A percentile compares a stretch with the other conserved stretches of the same genome.
These are phyloP conservation scores for Perkinsus chesapeaki DNA, from an alignment of 169 alveolate genomes.

Conservation along the genomic window DNA sequence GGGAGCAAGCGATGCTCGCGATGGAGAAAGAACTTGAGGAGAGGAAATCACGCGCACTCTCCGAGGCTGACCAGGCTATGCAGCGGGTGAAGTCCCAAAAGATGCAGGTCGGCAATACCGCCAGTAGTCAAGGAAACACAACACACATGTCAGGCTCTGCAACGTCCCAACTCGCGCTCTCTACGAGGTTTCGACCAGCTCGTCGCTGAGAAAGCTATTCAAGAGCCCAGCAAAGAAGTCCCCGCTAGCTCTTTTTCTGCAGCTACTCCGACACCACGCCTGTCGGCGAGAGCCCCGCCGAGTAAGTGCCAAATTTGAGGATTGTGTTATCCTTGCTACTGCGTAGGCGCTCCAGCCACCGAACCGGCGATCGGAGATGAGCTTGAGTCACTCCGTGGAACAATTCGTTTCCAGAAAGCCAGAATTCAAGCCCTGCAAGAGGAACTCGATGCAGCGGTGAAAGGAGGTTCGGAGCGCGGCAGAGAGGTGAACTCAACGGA, in stretches of 20 bases:
- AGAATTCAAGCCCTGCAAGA: conserved; percentile 53
- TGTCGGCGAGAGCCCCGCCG: too few relatives aligned
- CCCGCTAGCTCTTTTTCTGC: too few relatives aligned
- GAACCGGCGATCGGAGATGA: neutral
- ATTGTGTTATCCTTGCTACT: too few relatives aligned
- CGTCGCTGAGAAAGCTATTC: neutral
- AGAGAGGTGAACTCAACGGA: conserved; percentile 11
- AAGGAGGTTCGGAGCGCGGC: conserved; percentile 35
- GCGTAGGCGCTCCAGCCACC: neutral
- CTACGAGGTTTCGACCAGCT: neutral
- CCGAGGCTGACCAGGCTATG: neutral
- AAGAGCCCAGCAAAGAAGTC: too few relatives aligned
- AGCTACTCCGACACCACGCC: too few relatives aligned
- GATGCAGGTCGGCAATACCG: neutral
- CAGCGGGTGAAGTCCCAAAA: neutral
- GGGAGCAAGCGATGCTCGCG: neutral
- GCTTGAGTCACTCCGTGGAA: neutral
- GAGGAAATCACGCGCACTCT: neutral
- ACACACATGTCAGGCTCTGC: neutral
- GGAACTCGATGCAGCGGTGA: conserved; percentile 50
- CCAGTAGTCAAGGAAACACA: neutral
- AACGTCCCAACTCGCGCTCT: neutral
- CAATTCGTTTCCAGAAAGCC: conserved; percentile 50
- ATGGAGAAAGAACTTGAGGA: neutral
- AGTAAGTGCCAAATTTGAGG: too few relatives aligned